phyloP scores from a whole-genome alignment of 768 basidiomycete genomes.

The Daedaleopsis nitida region DNA sequence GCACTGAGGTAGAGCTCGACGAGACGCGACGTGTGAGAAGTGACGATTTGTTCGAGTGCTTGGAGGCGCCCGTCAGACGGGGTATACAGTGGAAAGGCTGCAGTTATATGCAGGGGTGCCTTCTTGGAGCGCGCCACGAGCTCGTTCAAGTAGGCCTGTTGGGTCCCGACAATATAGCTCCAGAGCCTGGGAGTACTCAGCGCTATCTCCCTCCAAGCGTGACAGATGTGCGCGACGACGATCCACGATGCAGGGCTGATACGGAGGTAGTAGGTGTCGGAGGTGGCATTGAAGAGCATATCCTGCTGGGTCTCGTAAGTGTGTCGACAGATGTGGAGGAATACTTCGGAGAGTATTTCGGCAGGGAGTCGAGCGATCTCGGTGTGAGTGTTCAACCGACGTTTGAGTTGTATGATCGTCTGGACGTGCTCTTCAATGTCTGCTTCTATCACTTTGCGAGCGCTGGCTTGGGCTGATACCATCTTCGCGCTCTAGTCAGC shows the following conservation, averaged over 20 bases:
- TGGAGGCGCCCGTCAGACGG: too few species aligned
- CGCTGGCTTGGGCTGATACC: neutral
- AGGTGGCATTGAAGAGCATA: too few species aligned
- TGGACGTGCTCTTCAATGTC: conserved; percentile 5
- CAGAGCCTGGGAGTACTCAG: conserved; percentile 11
- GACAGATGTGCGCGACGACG: conserved; percentile 8
- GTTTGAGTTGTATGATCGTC: conserved; percentile 13
- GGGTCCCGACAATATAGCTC: conserved; percentile 8
- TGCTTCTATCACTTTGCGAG: conserved; percentile 7
- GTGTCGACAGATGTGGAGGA: conserved; percentile 1
- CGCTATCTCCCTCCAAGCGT: conserved; percentile 9
- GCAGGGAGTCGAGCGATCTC: conserved; percentile 16
- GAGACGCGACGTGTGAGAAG: neutral
- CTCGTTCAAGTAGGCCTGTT: neutral
- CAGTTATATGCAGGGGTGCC: conserved; percentile 11
- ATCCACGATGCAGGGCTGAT: conserved; percentile 7
- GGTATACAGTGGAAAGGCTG: neutral
- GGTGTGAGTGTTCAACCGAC: conserved; percentile 9
- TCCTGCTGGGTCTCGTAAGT: neutral
- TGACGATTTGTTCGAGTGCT: neutral
- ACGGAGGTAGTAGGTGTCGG: neutral
- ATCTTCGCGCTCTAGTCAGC: too few species aligned
- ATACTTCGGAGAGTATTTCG: conserved; percentile 16
- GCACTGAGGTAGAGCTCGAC: neutral
- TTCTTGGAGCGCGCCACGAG: conserved; percentile 8